Evolutionary conservation across 2,329 filamentous ascomycete genomes (phyloP).

Genomic region (Penicillium sp.): DNA sequence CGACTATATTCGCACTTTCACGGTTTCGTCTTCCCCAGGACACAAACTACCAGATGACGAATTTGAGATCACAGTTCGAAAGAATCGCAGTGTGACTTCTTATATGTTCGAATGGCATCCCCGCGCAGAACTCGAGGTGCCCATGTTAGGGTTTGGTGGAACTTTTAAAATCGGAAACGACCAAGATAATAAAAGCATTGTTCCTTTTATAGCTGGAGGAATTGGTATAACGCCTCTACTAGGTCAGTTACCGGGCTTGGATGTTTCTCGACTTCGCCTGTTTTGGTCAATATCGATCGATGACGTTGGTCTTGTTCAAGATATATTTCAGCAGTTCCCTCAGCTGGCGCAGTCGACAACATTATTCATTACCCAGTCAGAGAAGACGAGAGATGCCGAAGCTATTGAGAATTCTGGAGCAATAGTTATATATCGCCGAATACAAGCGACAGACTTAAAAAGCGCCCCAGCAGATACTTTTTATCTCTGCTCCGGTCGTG

Average conservation of each 20-base stretch:
- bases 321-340: conserved; percentile 53
- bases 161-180: conserved; percentile 47
- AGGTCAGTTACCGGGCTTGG: conserved; percentile 59
- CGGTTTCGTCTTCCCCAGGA: conserved; percentile 61
- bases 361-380: conserved; percentile 62
- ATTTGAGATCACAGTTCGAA: conserved; percentile 69
- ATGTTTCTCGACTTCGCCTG: conserved; percentile 48
- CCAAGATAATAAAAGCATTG: conserved; percentile 32
- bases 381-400: conserved; percentile 32
- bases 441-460: conserved; percentile 46
- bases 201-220: conserved; percentile 68
- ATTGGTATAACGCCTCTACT: conserved; percentile 80
- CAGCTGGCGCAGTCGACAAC: conserved; percentile 51
- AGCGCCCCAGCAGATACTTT: conserved; percentile 42
- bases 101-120: conserved; percentile 60
- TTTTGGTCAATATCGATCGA: conserved; percentile 64
- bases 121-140: conserved; percentile 55
- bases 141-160: conserved; percentile 71
- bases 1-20: conserved; percentile 80
- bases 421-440: conserved; percentile 42
- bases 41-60: conserved; percentile 37
- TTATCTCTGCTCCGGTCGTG: conserved; percentile 57
- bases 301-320: conserved; percentile 61
- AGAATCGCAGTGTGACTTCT: conserved; percentile 64
- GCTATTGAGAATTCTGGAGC: conserved; percentile 25